These are phyloP conservation scores for Boletus rubescentipes DNA, from an alignment of 768 basidiomycete species.

Conservation along the genomic window DNA sequence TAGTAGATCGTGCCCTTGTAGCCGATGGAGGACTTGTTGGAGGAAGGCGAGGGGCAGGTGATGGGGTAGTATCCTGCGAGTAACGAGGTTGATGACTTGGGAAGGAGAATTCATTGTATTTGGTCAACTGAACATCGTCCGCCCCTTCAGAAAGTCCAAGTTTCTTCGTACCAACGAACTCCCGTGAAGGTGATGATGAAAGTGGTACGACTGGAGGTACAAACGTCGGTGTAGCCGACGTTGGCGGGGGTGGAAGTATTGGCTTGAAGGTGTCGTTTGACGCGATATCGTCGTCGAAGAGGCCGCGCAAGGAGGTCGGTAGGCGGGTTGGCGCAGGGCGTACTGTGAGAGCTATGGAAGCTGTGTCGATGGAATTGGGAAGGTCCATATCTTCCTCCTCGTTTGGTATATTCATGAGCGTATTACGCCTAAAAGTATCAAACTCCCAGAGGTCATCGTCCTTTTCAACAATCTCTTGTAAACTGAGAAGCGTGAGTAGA, in stretches of 20 bases:
- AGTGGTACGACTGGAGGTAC: slow-evolving; percentile 26
- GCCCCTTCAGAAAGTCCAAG: slow-evolving; percentile 29
- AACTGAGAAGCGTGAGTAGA: slow-evolving; percentile 12
- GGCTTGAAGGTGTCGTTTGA: slow-evolving; percentile 45
- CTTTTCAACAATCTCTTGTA: slow-evolving; percentile 22
- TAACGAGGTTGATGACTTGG: slow-evolving; percentile 57
- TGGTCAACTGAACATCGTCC: slow-evolving; percentile 44
- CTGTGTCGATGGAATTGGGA: slow-evolving; percentile 13
- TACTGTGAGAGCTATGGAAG: slow-evolving; percentile 42
- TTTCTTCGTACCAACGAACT: slow-evolving; percentile 33
- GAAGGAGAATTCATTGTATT: slow-evolving; percentile 53
- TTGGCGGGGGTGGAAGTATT: slow-evolving; percentile 30
- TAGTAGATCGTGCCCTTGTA: slow-evolving; percentile 35
- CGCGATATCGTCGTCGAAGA: slow-evolving; percentile 67
- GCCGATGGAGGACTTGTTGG: slow-evolving; percentile 34
- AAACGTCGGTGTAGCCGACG: slow-evolving; percentile 27
- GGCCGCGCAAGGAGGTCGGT: slow-evolving; percentile 72
- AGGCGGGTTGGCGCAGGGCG: slow-evolving; percentile 52
- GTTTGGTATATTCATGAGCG: slow-evolving; percentile 24
- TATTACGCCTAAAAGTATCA: slow-evolving; percentile 59
- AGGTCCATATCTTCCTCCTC: slow-evolving; percentile 26
- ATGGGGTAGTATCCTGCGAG: slow-evolving; percentile 50
- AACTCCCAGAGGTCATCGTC: slow-evolving; percentile 68
- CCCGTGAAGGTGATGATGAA: slow-evolving; percentile 39
- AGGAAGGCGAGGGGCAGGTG: slow-evolving; percentile 21